Evolutionary conservation across 2,329 filamentous ascomycete species (phyloP).

Genomic region (Botrytis galanthina): DNA sequence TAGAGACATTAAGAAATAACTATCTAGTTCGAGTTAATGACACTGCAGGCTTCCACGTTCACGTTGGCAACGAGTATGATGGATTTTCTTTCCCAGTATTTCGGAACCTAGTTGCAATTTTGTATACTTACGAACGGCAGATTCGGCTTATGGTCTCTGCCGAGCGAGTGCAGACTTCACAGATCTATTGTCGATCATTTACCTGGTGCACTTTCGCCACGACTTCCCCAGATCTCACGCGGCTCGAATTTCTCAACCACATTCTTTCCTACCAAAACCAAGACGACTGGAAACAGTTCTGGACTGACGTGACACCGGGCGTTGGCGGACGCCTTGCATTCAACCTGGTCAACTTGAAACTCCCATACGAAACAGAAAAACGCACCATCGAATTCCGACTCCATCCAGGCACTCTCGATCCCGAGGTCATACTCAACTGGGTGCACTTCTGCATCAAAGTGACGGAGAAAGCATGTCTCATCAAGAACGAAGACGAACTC

Average conservation of each 20-base stretch:
- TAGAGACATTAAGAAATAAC: constrained; percentile 16
- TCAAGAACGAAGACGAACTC: neutral
- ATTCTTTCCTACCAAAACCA: neutral
- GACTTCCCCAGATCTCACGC: neutral
- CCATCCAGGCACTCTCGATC: constrained; percentile 31
- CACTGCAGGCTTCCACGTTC: constrained; percentile 36
- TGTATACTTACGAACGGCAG: constrained; percentile 35
- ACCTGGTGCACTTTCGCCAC: neutral
- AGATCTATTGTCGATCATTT: neutral
- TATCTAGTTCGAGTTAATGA: constrained; percentile 32
- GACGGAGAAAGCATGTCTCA: constrained; percentile 2
- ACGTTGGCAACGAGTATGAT: constrained; percentile 35
- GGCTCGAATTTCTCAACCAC: neutral
- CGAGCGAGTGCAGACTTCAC: neutral
- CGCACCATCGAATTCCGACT: constrained; percentile 34
- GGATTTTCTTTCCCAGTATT: constrained; percentile 32
- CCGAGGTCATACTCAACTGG: constrained; percentile 26
- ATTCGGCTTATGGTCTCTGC: constrained; percentile 19
- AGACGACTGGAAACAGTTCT: neutral
- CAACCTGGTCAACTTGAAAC: neutral
- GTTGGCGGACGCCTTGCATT: neutral
- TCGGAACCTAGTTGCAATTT: constrained; percentile 34
- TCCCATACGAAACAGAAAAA: neutral
- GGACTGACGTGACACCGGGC: neutral
- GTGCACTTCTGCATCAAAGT: constrained; percentile 24